Conservation (phyloP, 2,329 filamentous ascomycete species). For the Teratosphaeria destructans region DNA sequence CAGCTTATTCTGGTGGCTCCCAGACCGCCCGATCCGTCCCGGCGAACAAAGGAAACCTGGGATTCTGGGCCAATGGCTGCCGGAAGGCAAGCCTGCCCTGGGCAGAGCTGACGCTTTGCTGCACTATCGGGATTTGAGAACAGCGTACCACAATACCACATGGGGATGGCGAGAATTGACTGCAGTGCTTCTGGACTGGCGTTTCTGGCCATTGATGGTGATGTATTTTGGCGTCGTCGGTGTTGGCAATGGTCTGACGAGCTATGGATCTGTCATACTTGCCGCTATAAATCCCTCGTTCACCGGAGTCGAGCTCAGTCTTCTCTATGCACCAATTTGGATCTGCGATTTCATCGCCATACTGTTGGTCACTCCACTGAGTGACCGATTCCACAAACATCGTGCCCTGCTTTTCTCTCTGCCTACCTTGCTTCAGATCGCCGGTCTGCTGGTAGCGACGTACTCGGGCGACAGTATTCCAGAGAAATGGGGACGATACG, state of each 20-base stretch:
- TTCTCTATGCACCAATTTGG: not conserved
- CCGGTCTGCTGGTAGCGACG: not conserved
- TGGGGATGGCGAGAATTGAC: not conserved
- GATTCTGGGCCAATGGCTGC: not conserved
- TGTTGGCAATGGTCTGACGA: not conserved
- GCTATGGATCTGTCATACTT: not conserved
- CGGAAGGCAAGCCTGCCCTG: not conserved
- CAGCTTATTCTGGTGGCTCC: not conserved
- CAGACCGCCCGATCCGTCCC: not conserved
- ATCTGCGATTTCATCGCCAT: not conserved
- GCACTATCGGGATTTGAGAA: not conserved
- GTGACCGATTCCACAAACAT: not conserved
- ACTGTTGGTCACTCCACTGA: not conserved
- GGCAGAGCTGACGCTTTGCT: not conserved
- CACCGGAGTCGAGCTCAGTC: not conserved
- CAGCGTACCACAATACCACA: not conserved
- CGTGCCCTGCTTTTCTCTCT: not conserved
- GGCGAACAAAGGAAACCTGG: not conserved
- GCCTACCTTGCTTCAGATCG: not conserved
- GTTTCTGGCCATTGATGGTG: not conserved
- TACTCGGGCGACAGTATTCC: not conserved
- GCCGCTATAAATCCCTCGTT: not conserved
- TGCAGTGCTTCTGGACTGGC: not conserved
- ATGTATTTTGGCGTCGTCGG: not conserved
- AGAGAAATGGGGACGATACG: not conserved